Percentiles rank a stretch among this genome's conserved stretches.
Evolutionary conservation across 2,329 filamentous ascomycete species (phyloP).

Genomic region (Aureobasidium sp.): DNA sequence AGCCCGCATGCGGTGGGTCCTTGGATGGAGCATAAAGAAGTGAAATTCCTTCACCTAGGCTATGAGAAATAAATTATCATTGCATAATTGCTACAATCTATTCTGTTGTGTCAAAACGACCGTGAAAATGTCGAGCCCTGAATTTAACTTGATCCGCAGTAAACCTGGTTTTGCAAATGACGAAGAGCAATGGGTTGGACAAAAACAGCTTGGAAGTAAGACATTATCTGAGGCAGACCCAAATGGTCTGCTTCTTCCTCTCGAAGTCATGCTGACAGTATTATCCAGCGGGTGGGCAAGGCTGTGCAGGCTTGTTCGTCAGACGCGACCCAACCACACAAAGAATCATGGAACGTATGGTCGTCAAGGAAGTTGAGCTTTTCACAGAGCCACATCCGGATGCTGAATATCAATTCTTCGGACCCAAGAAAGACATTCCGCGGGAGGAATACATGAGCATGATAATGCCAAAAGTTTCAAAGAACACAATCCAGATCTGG

Average conservation of each 20-base stretch:
- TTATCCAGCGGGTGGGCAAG: not conserved
- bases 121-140: not conserved
- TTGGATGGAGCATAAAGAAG: not conserved
- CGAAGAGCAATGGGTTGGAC: not conserved
- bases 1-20: not conserved
- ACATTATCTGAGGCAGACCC: not conserved
- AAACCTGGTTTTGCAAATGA: not conserved
- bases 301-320: not conserved
- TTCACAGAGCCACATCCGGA: not conserved
- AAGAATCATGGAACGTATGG: slow-evolving; percentile 6
- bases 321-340: not conserved
- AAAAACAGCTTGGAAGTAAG: not conserved
- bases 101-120: not conserved
- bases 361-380: not conserved
- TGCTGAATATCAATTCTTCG: not conserved
- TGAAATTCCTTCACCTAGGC: not conserved
- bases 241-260: not conserved
- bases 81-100: not conserved
- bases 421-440: not conserved
- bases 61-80: not conserved
- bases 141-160: not conserved
- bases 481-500: not conserved
- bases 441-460: not conserved
- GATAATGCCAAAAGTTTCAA: not conserved
- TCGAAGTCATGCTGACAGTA: not conserved